Conservation (phyloP, 306 rosid genomes). For the Castanea mollissima region DNA sequence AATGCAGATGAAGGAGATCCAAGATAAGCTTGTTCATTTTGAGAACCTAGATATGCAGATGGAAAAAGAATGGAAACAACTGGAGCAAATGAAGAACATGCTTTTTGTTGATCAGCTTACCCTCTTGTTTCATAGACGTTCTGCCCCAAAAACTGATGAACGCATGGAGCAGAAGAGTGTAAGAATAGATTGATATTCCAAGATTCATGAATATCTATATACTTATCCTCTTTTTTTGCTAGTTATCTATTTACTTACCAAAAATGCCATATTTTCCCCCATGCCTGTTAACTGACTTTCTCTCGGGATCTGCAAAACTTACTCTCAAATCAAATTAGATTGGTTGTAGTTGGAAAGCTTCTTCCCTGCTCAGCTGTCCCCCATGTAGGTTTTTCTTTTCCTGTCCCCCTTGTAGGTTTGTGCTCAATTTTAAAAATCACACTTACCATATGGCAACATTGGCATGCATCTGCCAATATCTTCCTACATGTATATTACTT, state of each 20-base stretch:
- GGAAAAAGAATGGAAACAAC: conserved; percentile 70
- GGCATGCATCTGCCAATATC: too few species aligned
- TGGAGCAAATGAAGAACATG: conserved; percentile 70
- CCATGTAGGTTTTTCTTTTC: neutral
- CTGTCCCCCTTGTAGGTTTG: neutral
- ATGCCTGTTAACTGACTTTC: too few species aligned
- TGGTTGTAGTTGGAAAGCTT: neutral
- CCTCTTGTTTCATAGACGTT: conserved; percentile 41
- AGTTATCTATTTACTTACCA: neutral
- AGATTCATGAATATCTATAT: conserved; percentile 12
- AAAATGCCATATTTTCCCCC: neutral
- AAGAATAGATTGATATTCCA: conserved; percentile 33
- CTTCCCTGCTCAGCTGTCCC: neutral
- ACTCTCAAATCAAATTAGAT: neutral
- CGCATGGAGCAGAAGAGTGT: conserved; percentile 28
- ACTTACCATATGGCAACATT: too few species aligned
- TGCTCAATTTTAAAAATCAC: neutral
- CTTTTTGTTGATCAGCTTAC: conserved; percentile 74
- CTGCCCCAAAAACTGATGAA: conserved; percentile 36
- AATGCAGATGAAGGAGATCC: conserved; percentile 69
- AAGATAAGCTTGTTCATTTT: conserved; percentile 53
- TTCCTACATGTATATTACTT: too few species aligned
- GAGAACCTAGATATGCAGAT: conserved; percentile 67
- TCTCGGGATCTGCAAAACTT: neutral
- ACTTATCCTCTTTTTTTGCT: neutral